Percentiles rank a stretch among this genome's conserved stretches.
These are phyloP conservation scores for Cytospora paraplurivora DNA, from an alignment of 2,329 filamentous ascomycete genomes.

Conservation along the genomic window DNA sequence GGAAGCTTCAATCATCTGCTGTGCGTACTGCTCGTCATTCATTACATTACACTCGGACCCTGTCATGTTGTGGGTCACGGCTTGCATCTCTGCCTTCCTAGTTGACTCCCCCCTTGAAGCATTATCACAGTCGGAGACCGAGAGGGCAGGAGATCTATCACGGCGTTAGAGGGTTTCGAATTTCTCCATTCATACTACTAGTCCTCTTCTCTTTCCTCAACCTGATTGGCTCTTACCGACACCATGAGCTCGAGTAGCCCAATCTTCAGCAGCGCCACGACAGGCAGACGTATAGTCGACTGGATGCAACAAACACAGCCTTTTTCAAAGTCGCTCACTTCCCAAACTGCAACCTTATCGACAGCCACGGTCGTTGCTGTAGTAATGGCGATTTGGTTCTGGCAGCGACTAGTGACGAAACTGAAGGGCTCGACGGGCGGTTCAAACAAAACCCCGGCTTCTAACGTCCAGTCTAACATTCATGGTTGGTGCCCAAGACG, in stretches of 20 bases:
- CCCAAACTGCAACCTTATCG: slow-evolving; percentile 8
- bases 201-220: slow-evolving; percentile 2
- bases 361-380: slow-evolving; percentile 16
- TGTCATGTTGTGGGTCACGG: slow-evolving; percentile 29
- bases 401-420: slow-evolving; percentile 23
- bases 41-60: slow-evolving; percentile 1
- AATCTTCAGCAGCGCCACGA: slow-evolving; percentile 14
- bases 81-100: slow-evolving; percentile 24
- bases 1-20: slow-evolving; percentile 7
- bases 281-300: slow-evolving; percentile 16
- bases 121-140: slow-evolving; percentile 6
- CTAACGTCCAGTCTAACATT: not conserved
- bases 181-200: not conserved
- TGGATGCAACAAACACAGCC: slow-evolving; percentile 16
- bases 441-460: slow-evolving; percentile 7
- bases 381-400: slow-evolving; percentile 19
- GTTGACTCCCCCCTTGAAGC: slow-evolving; percentile 22
- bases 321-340: slow-evolving; percentile 1
- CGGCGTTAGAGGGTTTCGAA: slow-evolving; percentile 1
- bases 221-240: slow-evolving; percentile 13
- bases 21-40: slow-evolving; percentile 11
- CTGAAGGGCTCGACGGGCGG: not conserved
- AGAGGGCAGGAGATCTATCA: not conserved
- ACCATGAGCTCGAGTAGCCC: slow-evolving; percentile 22
- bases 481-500: slow-evolving; percentile 13